Evolutionary conservation across 164 flowering plant species (phyloP).

Genomic region (Paratinospora sagittata): DNA sequence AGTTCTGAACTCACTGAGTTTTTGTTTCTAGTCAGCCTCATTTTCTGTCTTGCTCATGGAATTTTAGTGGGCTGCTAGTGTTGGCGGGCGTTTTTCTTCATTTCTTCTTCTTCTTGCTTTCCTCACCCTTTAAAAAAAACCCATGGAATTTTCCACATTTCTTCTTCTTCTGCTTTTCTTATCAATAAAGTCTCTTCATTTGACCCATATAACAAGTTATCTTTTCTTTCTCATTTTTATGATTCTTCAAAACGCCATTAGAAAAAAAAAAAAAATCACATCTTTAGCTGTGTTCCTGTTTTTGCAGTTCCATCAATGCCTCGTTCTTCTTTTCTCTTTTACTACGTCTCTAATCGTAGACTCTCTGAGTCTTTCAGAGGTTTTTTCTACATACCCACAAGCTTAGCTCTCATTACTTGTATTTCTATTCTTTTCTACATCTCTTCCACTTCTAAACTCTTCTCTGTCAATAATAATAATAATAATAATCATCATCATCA

Average conservation of each 20-base stretch:
- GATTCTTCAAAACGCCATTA: too few species aligned
- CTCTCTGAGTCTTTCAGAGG: slow-evolving; percentile 17
- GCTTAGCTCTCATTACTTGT: slow-evolving; percentile 47
- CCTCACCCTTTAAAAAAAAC: too few species aligned
- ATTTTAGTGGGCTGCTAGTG: too few species aligned
- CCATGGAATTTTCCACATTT: too few species aligned
- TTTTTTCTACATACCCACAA: slow-evolving; percentile 46
- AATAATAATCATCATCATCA: slow-evolving; percentile 17
- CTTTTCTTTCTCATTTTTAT: not conserved
- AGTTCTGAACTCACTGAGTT: too few species aligned
- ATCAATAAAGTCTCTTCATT: too few species aligned
- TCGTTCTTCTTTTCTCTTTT: slow-evolving; percentile 15
- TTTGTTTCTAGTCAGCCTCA: too few species aligned
- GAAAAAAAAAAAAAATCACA: not conserved
- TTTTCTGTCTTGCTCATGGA: too few species aligned
- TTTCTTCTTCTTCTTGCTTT: too few species aligned
- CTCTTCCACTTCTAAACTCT: slow-evolving; percentile 46
- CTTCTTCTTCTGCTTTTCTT: too few species aligned
- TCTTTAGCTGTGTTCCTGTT: not conserved
- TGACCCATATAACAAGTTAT: too few species aligned
- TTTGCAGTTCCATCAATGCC: slow-evolving; percentile 18
- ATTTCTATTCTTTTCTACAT: slow-evolving; percentile 50
- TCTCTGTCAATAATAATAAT: slow-evolving; percentile 8
- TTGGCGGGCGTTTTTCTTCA: too few species aligned
- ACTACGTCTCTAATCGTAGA: slow-evolving; percentile 21